phyloP scores from a whole-genome alignment of 176 grass and related monocot genomes.

The Ampelocalamus luodianensis region DNA sequence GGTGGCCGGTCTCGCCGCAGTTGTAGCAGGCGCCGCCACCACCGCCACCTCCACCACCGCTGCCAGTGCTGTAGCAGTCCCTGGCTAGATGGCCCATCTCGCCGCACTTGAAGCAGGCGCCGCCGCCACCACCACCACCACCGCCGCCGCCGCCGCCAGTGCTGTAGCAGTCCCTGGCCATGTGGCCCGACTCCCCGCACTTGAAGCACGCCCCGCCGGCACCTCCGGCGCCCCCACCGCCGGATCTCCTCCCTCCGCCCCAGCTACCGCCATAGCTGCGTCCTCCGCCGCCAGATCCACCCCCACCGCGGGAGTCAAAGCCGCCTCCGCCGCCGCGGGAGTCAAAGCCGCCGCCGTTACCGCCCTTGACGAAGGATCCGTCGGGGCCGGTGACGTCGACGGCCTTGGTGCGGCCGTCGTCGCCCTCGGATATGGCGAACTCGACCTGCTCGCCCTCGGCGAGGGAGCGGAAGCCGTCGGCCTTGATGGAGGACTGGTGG shows the following conservation, averaged over 20 bases:
- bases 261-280: slow-evolving; percentile 51
- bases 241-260: slow-evolving; percentile 54
- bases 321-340: neutral
- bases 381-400: slow-evolving; percentile 94
- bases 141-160: neutral
- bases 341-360: slow-evolving; percentile 21
- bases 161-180: slow-evolving; percentile 53
- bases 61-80: slow-evolving; percentile 56
- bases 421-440: slow-evolving; percentile 60
- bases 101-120: slow-evolving; percentile 62
- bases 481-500: slow-evolving; percentile 94
- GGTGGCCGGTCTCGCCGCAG: slow-evolving; percentile 74
- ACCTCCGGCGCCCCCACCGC: slow-evolving; percentile 53
- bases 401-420: slow-evolving; percentile 89
- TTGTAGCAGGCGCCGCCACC: slow-evolving; percentile 72
- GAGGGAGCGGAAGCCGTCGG: slow-evolving; percentile 79
- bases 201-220: slow-evolving; percentile 45
- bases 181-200: slow-evolving; percentile 59
- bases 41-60: slow-evolving; percentile 26
- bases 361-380: slow-evolving; percentile 78
- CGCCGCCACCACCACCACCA: slow-evolving; percentile 18
- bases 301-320: slow-evolving; percentile 50
- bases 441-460: slow-evolving; percentile 87
- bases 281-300: slow-evolving; percentile 47
- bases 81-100: slow-evolving; percentile 58